Conservation (phyloP, 2,329 filamentous ascomycete species). For the Dothidotthia symphoricarpi region DNA sequence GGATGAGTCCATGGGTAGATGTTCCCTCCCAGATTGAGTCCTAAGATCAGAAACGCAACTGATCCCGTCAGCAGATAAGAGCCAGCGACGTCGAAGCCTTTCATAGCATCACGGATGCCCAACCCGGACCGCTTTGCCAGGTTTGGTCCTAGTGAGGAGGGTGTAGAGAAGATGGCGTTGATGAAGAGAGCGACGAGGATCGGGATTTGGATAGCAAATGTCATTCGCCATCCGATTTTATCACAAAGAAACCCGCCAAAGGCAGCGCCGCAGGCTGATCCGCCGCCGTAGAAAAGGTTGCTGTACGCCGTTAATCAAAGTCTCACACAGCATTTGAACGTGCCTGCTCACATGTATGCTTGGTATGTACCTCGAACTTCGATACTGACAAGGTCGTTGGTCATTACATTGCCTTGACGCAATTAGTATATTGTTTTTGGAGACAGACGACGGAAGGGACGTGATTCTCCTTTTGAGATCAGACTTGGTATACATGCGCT, state of each 20-base stretch:
- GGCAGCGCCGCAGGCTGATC: slow-evolving; percentile 59
- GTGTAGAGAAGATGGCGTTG: slow-evolving; percentile 46
- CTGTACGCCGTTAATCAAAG: slow-evolving; percentile 35
- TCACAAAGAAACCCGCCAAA: slow-evolving; percentile 70
- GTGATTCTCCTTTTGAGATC: slow-evolving; percentile 1
- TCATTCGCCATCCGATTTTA: slow-evolving; percentile 70
- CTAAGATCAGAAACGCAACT: slow-evolving; percentile 52
- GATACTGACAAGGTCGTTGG: slow-evolving; percentile 72
- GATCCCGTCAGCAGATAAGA: slow-evolving; percentile 49
- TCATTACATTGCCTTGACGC: slow-evolving; percentile 57
- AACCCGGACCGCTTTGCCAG: slow-evolving; percentile 43
- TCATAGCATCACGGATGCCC: slow-evolving; percentile 45
- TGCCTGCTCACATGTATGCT: slow-evolving; percentile 47
- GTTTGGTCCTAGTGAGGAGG: slow-evolving; percentile 48
- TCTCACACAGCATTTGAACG: no score
- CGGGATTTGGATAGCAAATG: slow-evolving; percentile 57
- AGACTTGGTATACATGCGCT: no score
- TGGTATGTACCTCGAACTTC: slow-evolving; percentile 72
- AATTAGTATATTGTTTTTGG: no score
- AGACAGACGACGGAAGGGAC: no score
- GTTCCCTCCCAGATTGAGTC: slow-evolving; percentile 55
- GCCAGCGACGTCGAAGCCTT: slow-evolving; percentile 52
- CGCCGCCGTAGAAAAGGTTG: slow-evolving; percentile 60
- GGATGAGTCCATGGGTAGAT: slow-evolving; percentile 53
- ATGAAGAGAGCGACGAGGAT: slow-evolving; percentile 48